Evolutionary conservation across 164 flowering plant genomes (phyloP), one percentile per base, ranked within the genome.

Genomic region (Brasenia schreberi): DNA sequence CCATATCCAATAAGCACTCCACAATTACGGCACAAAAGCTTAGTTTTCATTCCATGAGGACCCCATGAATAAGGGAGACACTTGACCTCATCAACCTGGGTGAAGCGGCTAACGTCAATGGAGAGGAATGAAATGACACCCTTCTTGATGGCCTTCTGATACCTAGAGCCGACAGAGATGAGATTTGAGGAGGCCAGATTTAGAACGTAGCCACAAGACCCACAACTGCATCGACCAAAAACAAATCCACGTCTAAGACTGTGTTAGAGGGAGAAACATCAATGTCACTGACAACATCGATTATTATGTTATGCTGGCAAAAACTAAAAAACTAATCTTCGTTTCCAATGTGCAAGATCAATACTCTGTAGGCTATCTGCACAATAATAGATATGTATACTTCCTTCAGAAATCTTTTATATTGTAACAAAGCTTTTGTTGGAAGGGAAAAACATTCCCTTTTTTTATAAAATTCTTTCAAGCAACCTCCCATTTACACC

Each of bases 121-220:
- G 83, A 69, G 9, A 71, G 62, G 71, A 86, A 86, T 18, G 91
- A 80, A 66, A 83, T 78, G 12, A 67, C 73, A 42, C 86, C 89
- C 67, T 82, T 84, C 75, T 76, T 84, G 69, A 78, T 72, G 67
- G 87, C 79, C 70, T 81, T 82, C 11, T 45, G 79, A 70, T 82
- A 84, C 27, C 75, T 73, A n/a, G 87, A 81, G 62, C 75, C 80
- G 44, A 78, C 72, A 61, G 68, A 73, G 58, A 75, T 69, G 39
- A 77, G 79, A 67, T 76, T 73, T 3, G 85, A 79, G 66, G 92
- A 83, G 65, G 67, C 66, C 69, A 87, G 73, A 68, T 83, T 87
- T 75, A 85, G 68, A 73, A 82, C 80, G 73, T 83, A 87, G 27
- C 83, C 87, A 69, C 89, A 85, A 64, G 86, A 82, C 23, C 86